phyloP scores from a whole-genome alignment of 352 stramenopile species.

The Phytophthora rubi region DNA sequence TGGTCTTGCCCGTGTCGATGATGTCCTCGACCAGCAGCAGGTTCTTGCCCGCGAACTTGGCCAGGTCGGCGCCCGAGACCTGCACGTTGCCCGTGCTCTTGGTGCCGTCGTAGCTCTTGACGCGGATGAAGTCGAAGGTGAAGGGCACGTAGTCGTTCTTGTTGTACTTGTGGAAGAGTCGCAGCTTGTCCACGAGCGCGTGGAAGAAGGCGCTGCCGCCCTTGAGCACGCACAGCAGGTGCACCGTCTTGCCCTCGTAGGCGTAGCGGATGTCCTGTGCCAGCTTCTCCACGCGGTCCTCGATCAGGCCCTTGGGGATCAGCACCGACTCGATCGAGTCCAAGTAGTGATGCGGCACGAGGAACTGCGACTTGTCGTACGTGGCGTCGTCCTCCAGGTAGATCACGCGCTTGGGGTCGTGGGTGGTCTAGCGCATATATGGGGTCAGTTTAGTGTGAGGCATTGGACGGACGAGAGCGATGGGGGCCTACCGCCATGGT shows the following conservation, averaged over 20 bases:
- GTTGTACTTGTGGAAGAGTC: constrained; percentile 89
- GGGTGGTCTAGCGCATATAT: constrained; percentile 5
- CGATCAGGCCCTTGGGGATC: constrained; percentile 91
- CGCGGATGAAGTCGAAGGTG: constrained; percentile 94
- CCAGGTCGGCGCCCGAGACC: constrained; percentile 85
- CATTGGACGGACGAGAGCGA: too few species aligned
- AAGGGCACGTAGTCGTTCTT: constrained; percentile 91
- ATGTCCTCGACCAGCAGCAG: constrained; percentile 98
- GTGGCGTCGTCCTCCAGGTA: constrained; percentile 62
- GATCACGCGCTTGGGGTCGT: constrained; percentile 51
- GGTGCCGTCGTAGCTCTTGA: constrained; percentile 95
- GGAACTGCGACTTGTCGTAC: constrained; percentile 80
- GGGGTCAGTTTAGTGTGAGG: too few species aligned
- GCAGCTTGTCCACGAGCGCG: constrained; percentile 84
- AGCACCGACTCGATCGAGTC: constrained; percentile 85
- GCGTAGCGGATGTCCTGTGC: constrained; percentile 91
- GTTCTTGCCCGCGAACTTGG: constrained; percentile 91
- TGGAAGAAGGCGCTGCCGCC: constrained; percentile 92
- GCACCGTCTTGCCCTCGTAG: constrained; percentile 90
- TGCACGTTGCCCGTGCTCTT: constrained; percentile 92
- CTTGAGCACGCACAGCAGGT: constrained; percentile 94
- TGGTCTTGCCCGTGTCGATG: constrained; percentile 96
- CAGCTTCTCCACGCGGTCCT: constrained; percentile 92
- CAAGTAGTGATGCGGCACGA: constrained; percentile 85
- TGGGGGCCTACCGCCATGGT: too few species aligned